Conservation (phyloP, 2,329 filamentous ascomycete genomes). For the Parastagonospora nodorum region DNA sequence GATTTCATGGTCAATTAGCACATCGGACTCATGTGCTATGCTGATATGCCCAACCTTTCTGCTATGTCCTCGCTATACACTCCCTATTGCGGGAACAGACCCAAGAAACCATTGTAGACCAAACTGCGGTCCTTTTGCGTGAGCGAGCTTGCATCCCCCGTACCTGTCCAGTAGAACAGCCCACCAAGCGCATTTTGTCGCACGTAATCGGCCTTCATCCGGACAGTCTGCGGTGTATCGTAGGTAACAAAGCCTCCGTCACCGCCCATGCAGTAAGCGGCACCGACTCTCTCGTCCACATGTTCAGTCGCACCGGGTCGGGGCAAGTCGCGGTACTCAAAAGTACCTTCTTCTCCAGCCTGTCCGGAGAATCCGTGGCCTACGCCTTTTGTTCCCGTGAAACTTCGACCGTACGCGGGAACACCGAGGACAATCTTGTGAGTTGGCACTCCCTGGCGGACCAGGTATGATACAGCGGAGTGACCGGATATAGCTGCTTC, state of each 20-base stretch:
- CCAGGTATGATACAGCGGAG: conserved; percentile 67
- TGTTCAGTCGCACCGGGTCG: conserved; percentile 65
- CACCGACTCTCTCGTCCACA: conserved; percentile 69
- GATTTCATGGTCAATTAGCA: neutral
- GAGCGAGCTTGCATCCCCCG: conserved; percentile 63
- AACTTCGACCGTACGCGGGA: conserved; percentile 76
- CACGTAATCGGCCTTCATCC: conserved; percentile 75
- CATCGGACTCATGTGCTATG: neutral
- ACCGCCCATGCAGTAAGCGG: conserved; percentile 73
- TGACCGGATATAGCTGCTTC: conserved; percentile 65
- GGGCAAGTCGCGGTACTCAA: conserved; percentile 76
- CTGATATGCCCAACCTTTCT: no score
- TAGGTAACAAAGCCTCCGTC: conserved; percentile 81
- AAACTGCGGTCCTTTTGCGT: conserved; percentile 59
- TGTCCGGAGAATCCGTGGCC: conserved; percentile 63
- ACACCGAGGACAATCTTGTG: conserved; percentile 77
- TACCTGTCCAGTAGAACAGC: conserved; percentile 82
- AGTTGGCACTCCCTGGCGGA: conserved; percentile 68
- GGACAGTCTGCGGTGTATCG: conserved; percentile 77
- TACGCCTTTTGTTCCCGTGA: conserved; percentile 67
- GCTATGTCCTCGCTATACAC: neutral
- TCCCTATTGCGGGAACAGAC: conserved; percentile 48
- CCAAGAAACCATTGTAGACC: conserved; percentile 64
- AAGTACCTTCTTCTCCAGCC: conserved; percentile 68
- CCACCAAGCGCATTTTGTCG: conserved; percentile 74